Evolutionary conservation across 2,329 filamentous ascomycete species (phyloP).

Genomic region (Trichoderma afroharzianum): DNA sequence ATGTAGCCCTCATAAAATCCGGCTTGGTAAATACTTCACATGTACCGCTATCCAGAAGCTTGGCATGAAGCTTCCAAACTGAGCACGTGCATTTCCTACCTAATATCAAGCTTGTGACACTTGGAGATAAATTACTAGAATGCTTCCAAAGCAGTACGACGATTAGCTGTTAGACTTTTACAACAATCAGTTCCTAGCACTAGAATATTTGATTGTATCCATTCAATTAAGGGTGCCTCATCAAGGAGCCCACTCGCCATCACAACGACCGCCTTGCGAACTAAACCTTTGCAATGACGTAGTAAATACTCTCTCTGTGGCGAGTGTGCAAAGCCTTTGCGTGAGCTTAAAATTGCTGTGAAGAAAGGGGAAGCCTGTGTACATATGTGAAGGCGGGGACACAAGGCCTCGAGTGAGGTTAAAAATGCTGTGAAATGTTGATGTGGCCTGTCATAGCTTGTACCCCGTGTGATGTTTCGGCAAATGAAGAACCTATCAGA

Average conservation of each 20-base stretch:
- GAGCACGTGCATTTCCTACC: too few relatives aligned
- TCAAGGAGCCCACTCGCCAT: not conserved
- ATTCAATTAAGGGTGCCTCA: not conserved
- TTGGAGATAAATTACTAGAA: too few relatives aligned
- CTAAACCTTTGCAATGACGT: not conserved
- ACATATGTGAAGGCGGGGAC: too few relatives aligned
- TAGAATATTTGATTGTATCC: too few relatives aligned
- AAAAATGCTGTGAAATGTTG: too few relatives aligned
- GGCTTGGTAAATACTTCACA: not conserved
- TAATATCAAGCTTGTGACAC: too few relatives aligned
- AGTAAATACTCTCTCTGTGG: not conserved
- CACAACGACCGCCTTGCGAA: not conserved
- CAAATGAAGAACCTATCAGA: too few relatives aligned
- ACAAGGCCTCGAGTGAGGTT: not conserved
- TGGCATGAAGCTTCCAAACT: not conserved
- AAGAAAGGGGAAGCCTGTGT: too few relatives aligned
- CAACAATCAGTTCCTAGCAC: too few relatives aligned
- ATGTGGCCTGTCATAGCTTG: too few relatives aligned
- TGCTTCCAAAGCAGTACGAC: too few relatives aligned
- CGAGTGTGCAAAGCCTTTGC: not conserved
- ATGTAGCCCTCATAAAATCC: not conserved
- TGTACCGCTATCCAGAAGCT: not conserved
- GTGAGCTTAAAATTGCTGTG: not conserved
- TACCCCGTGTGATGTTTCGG: too few relatives aligned
- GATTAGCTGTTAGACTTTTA: not conserved